A percentile compares a stretch with the other conserved stretches of the same genome.
Conservation (phyloP, 2,329 filamentous ascomycete genomes). For the Paradendryphiella salina region DNA sequence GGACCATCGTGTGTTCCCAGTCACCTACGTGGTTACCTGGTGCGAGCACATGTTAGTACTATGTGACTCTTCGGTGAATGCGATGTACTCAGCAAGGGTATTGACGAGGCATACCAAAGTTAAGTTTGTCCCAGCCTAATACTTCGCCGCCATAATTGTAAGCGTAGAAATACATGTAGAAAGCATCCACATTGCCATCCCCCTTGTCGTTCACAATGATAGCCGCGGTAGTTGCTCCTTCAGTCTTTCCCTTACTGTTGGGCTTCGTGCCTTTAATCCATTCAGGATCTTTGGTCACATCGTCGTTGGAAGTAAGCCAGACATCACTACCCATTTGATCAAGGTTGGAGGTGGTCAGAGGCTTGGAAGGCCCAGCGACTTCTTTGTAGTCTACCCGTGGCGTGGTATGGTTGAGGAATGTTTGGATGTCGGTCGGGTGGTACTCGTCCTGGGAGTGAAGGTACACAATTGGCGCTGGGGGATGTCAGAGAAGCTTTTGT, state of each 20-base stretch:
- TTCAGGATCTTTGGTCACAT: slow-evolving; percentile 47
- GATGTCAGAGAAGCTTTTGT: slow-evolving; percentile 9
- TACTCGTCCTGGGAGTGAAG: slow-evolving; percentile 51
- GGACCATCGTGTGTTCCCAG: slow-evolving; percentile 70
- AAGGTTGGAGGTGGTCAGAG: slow-evolving; percentile 50
- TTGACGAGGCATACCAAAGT: slow-evolving; percentile 47
- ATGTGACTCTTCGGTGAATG: neutral
- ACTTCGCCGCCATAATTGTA: slow-evolving; percentile 60
- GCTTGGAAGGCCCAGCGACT: slow-evolving; percentile 40
- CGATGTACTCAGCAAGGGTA: neutral
- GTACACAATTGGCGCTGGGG: slow-evolving; percentile 51
- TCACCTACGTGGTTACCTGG: slow-evolving; percentile 64
- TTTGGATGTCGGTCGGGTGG: slow-evolving; percentile 50
- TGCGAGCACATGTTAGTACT: neutral
- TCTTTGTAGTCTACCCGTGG: slow-evolving; percentile 46
- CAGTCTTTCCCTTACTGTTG: slow-evolving; percentile 55
- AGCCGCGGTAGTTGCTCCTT: slow-evolving; percentile 54
- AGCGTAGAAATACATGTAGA: slow-evolving; percentile 66
- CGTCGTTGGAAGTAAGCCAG: slow-evolving; percentile 53
- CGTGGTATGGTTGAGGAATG: slow-evolving; percentile 48
- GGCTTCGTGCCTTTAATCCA: slow-evolving; percentile 59
- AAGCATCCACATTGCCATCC: slow-evolving; percentile 58
- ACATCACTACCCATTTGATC: slow-evolving; percentile 48
- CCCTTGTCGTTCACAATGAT: slow-evolving; percentile 64
- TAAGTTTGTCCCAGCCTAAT: slow-evolving; percentile 43